Conservation (phyloP, 176 grass and related monocot genomes). For the Cenchrus americanus region DNA sequence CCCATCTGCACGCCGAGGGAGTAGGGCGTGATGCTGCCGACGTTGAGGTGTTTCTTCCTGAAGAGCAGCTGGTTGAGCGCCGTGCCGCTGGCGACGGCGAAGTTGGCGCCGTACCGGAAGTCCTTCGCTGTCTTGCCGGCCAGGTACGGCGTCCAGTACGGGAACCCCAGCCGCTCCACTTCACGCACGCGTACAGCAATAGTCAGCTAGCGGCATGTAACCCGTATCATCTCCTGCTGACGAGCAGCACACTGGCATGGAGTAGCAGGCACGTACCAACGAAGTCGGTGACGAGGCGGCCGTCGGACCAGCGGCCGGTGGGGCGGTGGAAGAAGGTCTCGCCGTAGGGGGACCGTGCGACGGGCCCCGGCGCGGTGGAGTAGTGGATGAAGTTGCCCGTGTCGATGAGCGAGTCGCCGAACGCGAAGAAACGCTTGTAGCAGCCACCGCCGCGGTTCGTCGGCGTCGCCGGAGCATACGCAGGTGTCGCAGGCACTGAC, state of each 20-base stretch:
- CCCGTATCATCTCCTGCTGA: neutral
- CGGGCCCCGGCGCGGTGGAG: conserved; percentile 43
- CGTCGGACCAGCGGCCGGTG: conserved; percentile 78
- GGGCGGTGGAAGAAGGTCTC: conserved; percentile 80
- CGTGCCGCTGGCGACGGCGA: conserved; percentile 74
- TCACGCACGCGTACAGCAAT: neutral
- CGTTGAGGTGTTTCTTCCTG: conserved; percentile 45
- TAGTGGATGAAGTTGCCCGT: conserved; percentile 73
- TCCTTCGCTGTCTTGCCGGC: conserved; percentile 44
- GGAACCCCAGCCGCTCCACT: conserved; percentile 62
- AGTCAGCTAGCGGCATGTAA: neutral
- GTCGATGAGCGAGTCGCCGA: conserved; percentile 77
- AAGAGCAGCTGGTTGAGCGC: conserved; percentile 67
- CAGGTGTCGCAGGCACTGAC: neutral
- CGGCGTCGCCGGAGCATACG: neutral
- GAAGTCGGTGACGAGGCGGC: conserved; percentile 74
- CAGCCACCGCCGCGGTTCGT: conserved; percentile 19
- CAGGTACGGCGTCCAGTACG: conserved; percentile 60
- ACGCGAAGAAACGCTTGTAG: conserved; percentile 61
- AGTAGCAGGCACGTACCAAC: conserved; percentile 40
- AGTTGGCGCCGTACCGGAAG: conserved; percentile 72
- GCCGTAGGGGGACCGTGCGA: conserved; percentile 57
- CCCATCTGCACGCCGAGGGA: conserved; percentile 68
- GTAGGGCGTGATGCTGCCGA: conserved; percentile 49
- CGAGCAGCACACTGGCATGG: too few species aligned